phyloP scores from a whole-genome alignment of 257 asterid species.

The Penstemon eatonii region DNA sequence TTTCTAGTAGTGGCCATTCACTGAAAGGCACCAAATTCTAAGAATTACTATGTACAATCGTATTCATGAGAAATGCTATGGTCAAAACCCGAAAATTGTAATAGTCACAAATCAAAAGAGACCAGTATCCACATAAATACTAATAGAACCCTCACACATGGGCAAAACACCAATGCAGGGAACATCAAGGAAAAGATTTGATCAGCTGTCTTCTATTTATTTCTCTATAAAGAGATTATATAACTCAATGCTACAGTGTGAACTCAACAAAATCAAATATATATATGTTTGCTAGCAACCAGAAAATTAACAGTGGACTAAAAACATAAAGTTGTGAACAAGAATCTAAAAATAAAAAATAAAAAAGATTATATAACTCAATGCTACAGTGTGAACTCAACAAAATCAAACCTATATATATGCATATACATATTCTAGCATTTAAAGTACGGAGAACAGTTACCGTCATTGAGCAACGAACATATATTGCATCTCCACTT shows the following conservation, averaged over 20 bases:
- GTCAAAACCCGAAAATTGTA: slow-evolving; percentile 5
- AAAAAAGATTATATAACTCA: neutral
- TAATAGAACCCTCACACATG: neutral
- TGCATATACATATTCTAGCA: neutral
- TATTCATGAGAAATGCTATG: neutral
- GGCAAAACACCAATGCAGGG: slow-evolving; percentile 7
- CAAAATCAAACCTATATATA: too few species aligned
- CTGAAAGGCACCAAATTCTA: slow-evolving; percentile 6
- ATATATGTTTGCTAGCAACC: neutral
- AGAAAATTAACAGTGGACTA: slow-evolving; percentile 1
- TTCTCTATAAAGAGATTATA: neutral
- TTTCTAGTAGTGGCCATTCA: slow-evolving; percentile 10
- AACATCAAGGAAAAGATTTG: slow-evolving; percentile 3
- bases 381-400: neutral
- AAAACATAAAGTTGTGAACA: neutral
- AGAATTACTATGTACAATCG: slow-evolving; percentile 11
- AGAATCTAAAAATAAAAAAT: neutral
- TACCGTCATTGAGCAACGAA: slow-evolving; percentile 74
- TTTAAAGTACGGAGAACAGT: slow-evolving; percentile 17
- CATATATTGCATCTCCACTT: slow-evolving; percentile 92
- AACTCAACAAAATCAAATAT: too few species aligned
- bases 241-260: neutral
- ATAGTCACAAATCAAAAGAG: slow-evolving; percentile 3
- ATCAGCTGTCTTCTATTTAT: neutral
- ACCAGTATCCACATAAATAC: neutral